Evolutionary conservation across 768 basidiomycete genomes (phyloP).

Genomic region (Psilocybe cyanescens): DNA sequence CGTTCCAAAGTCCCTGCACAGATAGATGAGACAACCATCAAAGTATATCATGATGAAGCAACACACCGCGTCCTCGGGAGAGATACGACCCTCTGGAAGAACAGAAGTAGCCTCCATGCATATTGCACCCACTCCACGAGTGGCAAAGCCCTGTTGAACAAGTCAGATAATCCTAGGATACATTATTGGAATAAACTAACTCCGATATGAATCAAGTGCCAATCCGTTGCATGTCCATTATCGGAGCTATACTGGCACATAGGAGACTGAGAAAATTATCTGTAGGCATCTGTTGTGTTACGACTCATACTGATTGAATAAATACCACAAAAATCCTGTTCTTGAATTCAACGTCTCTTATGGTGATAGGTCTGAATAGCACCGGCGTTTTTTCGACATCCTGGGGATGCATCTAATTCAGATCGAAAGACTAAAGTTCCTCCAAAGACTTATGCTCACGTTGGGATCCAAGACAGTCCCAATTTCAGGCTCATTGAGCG

Average conservation of each 20-base stretch:
- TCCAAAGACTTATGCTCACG: neutral
- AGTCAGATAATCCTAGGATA: neutral
- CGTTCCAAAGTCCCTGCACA: slow-evolving; percentile 69
- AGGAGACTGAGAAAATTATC: slow-evolving; percentile 48
- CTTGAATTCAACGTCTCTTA: slow-evolving; percentile 67
- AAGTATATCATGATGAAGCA: neutral
- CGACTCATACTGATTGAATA: slow-evolving; percentile 6
- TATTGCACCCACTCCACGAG: slow-evolving; percentile 72
- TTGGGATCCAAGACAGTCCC: slow-evolving; percentile 36
- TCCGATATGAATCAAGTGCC: slow-evolving; percentile 83
- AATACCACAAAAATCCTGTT: slow-evolving; percentile 74
- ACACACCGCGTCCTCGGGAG: slow-evolving; percentile 71
- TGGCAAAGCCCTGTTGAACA: slow-evolving; percentile 56
- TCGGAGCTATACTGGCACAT: slow-evolving; percentile 87
- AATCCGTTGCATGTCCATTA: slow-evolving; percentile 78
- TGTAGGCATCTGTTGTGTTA: neutral
- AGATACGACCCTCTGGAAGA: slow-evolving; percentile 76
- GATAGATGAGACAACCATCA: neutral
- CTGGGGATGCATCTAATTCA: slow-evolving; percentile 5
- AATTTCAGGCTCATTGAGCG: slow-evolving; percentile 61
- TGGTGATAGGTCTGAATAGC: slow-evolving; percentile 68
- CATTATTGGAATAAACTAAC: slow-evolving; percentile 39
- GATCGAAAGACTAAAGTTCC: neutral
- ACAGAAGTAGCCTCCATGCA: slow-evolving; percentile 78
- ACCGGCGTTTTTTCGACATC: slow-evolving; percentile 56